Conservation (phyloP, 2,329 filamentous ascomycete genomes). For the Cladophialophora carrionii region DNA sequence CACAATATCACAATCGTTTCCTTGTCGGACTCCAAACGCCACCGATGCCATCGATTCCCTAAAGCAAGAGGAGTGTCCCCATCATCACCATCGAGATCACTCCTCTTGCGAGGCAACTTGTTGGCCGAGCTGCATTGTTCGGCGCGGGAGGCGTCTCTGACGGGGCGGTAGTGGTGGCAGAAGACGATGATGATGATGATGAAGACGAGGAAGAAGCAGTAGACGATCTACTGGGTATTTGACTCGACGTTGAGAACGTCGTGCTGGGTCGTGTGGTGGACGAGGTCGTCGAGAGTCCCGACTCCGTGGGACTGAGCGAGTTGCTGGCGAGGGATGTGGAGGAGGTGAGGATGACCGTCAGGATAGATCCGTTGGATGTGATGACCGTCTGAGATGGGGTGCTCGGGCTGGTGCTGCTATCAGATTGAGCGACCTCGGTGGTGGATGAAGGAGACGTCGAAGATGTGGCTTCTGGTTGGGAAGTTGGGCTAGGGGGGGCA, state of each 20-base stretch:
- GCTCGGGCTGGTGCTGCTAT: neutral
- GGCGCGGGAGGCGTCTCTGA: neutral
- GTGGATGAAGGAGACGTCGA: neutral
- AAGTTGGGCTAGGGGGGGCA: neutral
- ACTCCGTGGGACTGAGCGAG: neutral
- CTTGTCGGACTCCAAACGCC: neutral
- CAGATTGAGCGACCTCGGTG: neutral
- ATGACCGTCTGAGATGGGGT: neutral
- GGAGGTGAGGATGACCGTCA: neutral
- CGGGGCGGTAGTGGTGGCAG: neutral
- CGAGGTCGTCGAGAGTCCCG: neutral
- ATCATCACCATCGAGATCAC: neutral
- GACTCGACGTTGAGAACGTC: neutral
- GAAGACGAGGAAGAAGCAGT: conserved; percentile 2
- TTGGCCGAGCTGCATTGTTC: neutral
- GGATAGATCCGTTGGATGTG: neutral
- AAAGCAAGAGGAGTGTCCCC: neutral
- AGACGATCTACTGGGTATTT: neutral
- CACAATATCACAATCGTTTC: conserved; percentile 8
- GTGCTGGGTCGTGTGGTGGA: conserved; percentile 3
- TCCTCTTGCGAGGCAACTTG: neutral
- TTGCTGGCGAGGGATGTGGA: neutral
- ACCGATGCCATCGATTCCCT: neutral
- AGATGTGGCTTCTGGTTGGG: neutral
- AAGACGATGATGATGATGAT: neutral